Conservation (phyloP, 208 protist genomes). For the Herpetomonas samuelpessoai region DNA sequence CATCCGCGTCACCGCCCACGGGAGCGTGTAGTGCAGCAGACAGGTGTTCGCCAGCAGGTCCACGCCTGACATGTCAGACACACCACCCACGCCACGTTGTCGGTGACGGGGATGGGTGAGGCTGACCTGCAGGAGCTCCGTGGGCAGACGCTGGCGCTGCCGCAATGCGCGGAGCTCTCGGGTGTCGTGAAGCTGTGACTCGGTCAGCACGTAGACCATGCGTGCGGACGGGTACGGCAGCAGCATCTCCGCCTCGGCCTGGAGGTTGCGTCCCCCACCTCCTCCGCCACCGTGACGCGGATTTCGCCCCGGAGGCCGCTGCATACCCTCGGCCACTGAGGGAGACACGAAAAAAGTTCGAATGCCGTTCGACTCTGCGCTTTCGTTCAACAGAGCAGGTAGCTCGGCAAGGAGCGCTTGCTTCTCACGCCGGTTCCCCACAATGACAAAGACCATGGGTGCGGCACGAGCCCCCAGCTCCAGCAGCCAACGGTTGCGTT, state of each 20-base stretch:
- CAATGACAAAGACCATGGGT: slow-evolving; percentile 43
- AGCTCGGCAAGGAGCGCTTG: slow-evolving; percentile 37
- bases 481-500: neutral
- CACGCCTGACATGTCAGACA: no score
- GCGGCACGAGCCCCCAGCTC: slow-evolving; percentile 1
- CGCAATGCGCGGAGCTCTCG: slow-evolving; percentile 21
- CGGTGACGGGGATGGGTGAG: neutral
- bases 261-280: neutral
- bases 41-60: neutral
- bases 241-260: neutral
- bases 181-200: slow-evolving; percentile 42
- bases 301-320: no score
- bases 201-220: slow-evolving; percentile 46
- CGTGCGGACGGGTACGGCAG: neutral
- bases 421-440: slow-evolving; percentile 54
- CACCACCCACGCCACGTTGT: no score
- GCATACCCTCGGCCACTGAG: neutral
- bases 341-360: slow-evolving; percentile 18
- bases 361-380: slow-evolving; percentile 22
- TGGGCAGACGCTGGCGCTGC: neutral
- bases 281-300: no score
- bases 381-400: slow-evolving; percentile 15
- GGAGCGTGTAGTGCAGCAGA: neutral
- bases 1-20: neutral
- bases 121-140: no score